Percentiles rank a stretch among this genome's conserved stretches.
Evolutionary conservation across 345 rosid species (phyloP).

Genomic region (Populus simonii): DNA sequence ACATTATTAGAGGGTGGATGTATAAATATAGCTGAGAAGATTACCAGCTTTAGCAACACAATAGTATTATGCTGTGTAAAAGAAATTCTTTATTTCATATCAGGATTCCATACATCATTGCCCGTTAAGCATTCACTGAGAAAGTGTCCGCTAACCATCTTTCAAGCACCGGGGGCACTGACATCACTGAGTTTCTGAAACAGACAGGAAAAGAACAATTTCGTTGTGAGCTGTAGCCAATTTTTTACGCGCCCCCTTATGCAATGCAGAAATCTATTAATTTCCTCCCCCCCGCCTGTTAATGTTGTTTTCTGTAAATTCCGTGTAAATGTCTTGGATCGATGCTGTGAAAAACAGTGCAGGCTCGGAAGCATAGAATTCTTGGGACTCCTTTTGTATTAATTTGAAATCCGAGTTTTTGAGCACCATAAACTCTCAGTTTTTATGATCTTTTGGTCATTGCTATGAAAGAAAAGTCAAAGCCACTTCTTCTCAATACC

Average conservation of each 20-base stretch:
- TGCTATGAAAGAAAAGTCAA: neutral
- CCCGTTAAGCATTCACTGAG: neutral
- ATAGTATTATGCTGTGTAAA: neutral
- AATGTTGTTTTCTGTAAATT: neutral
- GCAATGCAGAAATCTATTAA: neutral
- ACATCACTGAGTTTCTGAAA: neutral
- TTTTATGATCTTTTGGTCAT: neutral
- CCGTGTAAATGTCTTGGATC: neutral
- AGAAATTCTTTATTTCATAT: neutral
- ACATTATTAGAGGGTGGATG: neutral
- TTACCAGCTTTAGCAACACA: neutral
- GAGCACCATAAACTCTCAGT: neutral
- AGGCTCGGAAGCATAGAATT: neutral
- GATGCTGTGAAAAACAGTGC: neutral
- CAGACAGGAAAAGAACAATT: neutral
- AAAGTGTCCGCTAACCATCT: neutral
- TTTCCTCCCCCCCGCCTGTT: rapidly evolving
- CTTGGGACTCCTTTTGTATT: neutral
- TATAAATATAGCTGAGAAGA: neutral
- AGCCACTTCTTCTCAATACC: neutral
- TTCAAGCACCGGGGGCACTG: neutral
- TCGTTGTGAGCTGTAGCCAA: neutral
- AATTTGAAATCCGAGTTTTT: neutral
- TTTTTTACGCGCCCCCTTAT: neutral
- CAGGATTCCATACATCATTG: neutral